A percentile compares a stretch with the other conserved stretches of the same genome.
Evolutionary conservation across 129 eudicot species (phyloP).

Genomic region (Daucus carota): DH1_v3.0 NC_030383.2:45106001-45106500

Average conservation of each 20-base stretch:
- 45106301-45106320: not conserved
- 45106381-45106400: not conserved
- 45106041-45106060: no score
- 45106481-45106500: no score
- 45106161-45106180: not conserved
- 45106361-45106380: not conserved
- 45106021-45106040: no score
- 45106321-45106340: not conserved
- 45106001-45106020: no score
- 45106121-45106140: no score
- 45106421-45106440: not conserved
- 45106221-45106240: not conserved
- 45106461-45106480: no score
- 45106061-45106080: no score
- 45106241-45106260: not conserved
- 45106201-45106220: not conserved
- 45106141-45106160: no score
- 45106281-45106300: not conserved
- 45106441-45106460: no score
- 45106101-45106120: no score
- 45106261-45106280: not conserved
- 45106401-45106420: not conserved
- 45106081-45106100: no score
- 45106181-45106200: not conserved
- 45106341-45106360: not conserved